Percentiles rank a stretch among this genome's conserved stretches.
Conservation (phyloP, 345 rosid species). For the Heritiera fomes region DNA sequence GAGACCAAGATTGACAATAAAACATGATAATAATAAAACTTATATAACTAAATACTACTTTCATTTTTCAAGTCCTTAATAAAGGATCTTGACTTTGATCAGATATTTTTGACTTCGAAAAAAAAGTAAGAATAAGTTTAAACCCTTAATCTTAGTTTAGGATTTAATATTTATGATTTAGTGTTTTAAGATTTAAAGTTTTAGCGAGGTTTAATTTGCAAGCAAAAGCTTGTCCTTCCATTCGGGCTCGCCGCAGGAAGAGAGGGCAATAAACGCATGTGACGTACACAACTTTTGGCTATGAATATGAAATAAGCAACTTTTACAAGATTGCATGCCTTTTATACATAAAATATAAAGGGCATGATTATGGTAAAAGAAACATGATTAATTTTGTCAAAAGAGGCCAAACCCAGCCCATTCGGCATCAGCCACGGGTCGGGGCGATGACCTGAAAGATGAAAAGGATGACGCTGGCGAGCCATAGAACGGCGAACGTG, state of each 20-base stretch:
- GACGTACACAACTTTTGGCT: background rate
- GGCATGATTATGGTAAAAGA: too few species aligned
- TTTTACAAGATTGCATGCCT: background rate
- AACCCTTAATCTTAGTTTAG: too few species aligned
- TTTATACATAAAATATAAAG: background rate
- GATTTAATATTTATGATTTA: too few species aligned
- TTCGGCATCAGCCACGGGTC: conserved; percentile 47
- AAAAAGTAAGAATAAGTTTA: too few species aligned
- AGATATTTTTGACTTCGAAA: too few species aligned
- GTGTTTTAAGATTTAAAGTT: too few species aligned
- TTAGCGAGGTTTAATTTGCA: background rate
- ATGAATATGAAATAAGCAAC: background rate
- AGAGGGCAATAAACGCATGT: background rate
- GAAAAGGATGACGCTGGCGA: conserved; percentile 66
- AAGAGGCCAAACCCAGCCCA: conserved; percentile 83
- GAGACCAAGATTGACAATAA: too few species aligned
- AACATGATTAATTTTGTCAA: background rate
- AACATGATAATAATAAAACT: too few species aligned
- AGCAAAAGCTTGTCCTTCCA: background rate
- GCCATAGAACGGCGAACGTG: conserved; percentile 49
- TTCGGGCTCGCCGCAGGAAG: background rate
- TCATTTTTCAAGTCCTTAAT: too few species aligned
- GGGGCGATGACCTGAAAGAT: conserved; percentile 67
- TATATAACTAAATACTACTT: too few species aligned
- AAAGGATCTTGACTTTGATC: too few species aligned